Base-by-base conservation (phyloP, 1,284 basidiomycete genomes). In the Cryptococcus deneoformans region DNA sequence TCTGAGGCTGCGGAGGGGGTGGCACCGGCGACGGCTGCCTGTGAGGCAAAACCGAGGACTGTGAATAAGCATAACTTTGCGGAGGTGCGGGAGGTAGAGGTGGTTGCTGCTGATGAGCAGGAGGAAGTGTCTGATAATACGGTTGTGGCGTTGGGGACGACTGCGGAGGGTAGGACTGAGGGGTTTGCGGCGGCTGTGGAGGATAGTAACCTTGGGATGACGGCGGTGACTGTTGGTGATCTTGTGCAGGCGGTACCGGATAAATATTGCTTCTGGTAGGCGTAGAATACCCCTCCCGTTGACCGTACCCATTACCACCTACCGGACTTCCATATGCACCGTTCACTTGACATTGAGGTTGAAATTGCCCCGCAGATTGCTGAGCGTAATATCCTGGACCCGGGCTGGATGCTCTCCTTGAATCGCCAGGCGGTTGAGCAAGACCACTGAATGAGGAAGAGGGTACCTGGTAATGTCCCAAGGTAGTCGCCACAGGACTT, bases 401-500 rank as follows among this genome's bases (percentile, higher is more conserved):
- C 7, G 67, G 64, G 46, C 59, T 61, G 6, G 60, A 35, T 16
- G 58, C 54, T 48, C 61, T 29, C 8, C 54, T 47, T 10, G 57
- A 57, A 14, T 61, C 62, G 11, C 46, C 54, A 10, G 49, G 49
- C 12, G 49, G 56, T 39, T 61, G 68, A 11, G 59, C 50, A 5
- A 67, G 35, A 35, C 46, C 48, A 16, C 54, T 46, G 54, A 67
- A 72, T 0, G 68, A 69, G 1, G 66, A 68, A 6, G 63, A 35
- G 2, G 69, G 69, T 5, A 65, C 46, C 10, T 55, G 56, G 50
- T 71, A 69, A 51, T 69, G 64, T 5, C 53, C 45, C 0, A 55
- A 46, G 16, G 50, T 52, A 10, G 51, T 39, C 24, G 58, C 55
- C n/a, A 36, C 20, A 40, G 37, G 49, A n/a, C 29, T 46, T 37